Evolutionary conservation across 495 filamentous ascomycete species (phyloP).

Genomic region (Chaetomium tenue): DNA sequence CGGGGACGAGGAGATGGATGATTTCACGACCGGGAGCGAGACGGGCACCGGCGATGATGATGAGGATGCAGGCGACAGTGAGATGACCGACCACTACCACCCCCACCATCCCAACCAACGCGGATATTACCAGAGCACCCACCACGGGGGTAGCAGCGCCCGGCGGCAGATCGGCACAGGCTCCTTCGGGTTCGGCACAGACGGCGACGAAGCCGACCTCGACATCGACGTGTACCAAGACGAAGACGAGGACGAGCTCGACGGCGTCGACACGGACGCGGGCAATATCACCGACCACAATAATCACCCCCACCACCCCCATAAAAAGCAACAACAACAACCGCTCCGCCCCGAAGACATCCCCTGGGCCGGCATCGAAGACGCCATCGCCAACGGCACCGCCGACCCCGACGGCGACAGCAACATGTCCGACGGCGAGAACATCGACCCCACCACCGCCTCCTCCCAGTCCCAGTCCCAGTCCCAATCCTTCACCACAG

Average conservation of each 20-base stretch:
- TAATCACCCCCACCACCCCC: not conserved
- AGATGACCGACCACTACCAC: conserved; percentile 15
- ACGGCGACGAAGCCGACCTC: conserved; percentile 25
- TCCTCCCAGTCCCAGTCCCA: not conserved
- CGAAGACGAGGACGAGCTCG: conserved; percentile 31
- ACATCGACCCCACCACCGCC: conserved; percentile 36
- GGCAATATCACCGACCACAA: conserved; percentile 19
- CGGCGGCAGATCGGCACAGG: not conserved
- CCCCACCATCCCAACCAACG: not conserved
- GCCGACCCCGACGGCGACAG: conserved; percentile 10
- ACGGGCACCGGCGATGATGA: conserved; percentile 8
- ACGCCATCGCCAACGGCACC: conserved; percentile 17
- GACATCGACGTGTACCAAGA: conserved; percentile 21
- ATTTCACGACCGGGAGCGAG: conserved; percentile 10
- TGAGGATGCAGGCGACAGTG: not conserved
- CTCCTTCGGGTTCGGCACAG: conserved; percentile 16
- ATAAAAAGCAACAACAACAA: conserved; percentile 5
- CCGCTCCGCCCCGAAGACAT: conserved; percentile 41
- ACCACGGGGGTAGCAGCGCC: not conserved
- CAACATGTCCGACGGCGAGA: conserved; percentile 42
- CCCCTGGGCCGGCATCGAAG: conserved; percentile 46
- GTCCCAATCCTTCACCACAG: too few species aligned
- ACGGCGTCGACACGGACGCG: conserved; percentile 35
- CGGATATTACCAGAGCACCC: not conserved
- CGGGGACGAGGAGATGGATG: conserved; percentile 27